Conservation (phyloP, 495 filamentous ascomycete genomes). For the Neurospora cerealis region DNA sequence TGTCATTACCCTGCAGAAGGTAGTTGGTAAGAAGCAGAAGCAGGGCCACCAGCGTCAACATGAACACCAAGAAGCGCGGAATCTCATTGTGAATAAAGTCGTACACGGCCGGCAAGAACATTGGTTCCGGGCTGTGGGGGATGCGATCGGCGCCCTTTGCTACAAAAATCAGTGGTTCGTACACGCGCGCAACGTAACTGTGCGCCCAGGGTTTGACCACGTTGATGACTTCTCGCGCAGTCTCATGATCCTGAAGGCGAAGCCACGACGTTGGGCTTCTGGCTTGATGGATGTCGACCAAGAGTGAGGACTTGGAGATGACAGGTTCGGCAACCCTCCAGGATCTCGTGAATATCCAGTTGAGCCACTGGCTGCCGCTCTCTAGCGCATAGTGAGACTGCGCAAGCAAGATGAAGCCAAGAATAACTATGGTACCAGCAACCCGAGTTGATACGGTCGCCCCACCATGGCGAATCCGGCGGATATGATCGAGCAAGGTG, state of each 20-base stretch:
- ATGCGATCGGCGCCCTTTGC: slow-evolving; percentile 52
- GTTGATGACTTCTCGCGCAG: slow-evolving; percentile 57
- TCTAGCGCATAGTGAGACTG: slow-evolving; percentile 58
- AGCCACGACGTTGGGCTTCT: slow-evolving; percentile 62
- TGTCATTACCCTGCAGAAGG: slow-evolving; percentile 46
- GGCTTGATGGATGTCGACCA: slow-evolving; percentile 52
- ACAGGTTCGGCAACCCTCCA: slow-evolving; percentile 12
- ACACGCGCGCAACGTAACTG: slow-evolving; percentile 57
- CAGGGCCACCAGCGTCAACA: slow-evolving; percentile 44
- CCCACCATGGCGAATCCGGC: slow-evolving; percentile 38
- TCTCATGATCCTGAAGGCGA: slow-evolving; percentile 61
- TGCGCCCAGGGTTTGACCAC: slow-evolving; percentile 55
- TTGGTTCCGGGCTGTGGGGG: slow-evolving; percentile 26
- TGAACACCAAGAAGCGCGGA: slow-evolving; percentile 40
- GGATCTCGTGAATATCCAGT: slow-evolving; percentile 25
- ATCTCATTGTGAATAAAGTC: slow-evolving; percentile 49
- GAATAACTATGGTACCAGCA: slow-evolving; percentile 49
- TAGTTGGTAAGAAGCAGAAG: slow-evolving; percentile 57
- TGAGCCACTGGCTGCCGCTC: slow-evolving; percentile 31
- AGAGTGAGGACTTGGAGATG: slow-evolving; percentile 27
- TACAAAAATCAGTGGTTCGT: slow-evolving; percentile 58
- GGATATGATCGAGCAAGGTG: slow-evolving; percentile 39
- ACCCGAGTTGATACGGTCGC: slow-evolving; percentile 47
- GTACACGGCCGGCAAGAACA: slow-evolving; percentile 42
- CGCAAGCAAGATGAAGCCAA: slow-evolving; percentile 50